These are phyloP conservation scores for Sarocladium strictum DNA, from an alignment of 2,329 filamentous ascomycete genomes.

Conservation along the genomic window DNA sequence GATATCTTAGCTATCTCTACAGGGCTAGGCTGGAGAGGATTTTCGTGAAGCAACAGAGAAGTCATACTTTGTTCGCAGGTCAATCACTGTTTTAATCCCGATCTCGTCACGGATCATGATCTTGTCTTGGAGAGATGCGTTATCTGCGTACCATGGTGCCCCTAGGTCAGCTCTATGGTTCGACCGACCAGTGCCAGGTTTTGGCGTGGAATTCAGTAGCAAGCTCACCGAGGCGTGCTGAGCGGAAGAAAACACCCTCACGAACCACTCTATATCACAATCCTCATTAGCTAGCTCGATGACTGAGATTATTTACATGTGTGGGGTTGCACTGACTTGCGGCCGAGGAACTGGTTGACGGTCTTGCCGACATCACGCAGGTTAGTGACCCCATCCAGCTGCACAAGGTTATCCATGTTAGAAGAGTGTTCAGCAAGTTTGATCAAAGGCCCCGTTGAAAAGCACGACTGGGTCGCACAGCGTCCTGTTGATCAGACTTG, in stretches of 20 bases:
- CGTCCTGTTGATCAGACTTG: background rate
- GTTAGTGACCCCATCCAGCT: conserved; percentile 49
- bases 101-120: conserved; percentile 51
- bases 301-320: no score
- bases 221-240: conserved; percentile 52
- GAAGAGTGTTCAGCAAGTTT: background rate
- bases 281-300: background rate
- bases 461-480: background rate
- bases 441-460: no score
- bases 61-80: conserved; percentile 69
- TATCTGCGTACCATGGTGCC: conserved; percentile 41
- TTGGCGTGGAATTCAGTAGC: no score
- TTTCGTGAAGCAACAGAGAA: background rate
- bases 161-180: background rate
- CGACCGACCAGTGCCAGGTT: no score
- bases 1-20: background rate
- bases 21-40: no score
- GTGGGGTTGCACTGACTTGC: conserved; percentile 38
- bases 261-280: conserved; percentile 36
- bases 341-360: conserved; percentile 53
- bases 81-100: conserved; percentile 66
- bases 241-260: conserved; percentile 62
- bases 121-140: conserved; percentile 63
- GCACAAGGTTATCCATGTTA: conserved; percentile 9
- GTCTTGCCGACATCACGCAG: conserved; percentile 70